phyloP scores from a whole-genome alignment of 352 stramenopile genomes.

The Globisporangium middletonii region DNA sequence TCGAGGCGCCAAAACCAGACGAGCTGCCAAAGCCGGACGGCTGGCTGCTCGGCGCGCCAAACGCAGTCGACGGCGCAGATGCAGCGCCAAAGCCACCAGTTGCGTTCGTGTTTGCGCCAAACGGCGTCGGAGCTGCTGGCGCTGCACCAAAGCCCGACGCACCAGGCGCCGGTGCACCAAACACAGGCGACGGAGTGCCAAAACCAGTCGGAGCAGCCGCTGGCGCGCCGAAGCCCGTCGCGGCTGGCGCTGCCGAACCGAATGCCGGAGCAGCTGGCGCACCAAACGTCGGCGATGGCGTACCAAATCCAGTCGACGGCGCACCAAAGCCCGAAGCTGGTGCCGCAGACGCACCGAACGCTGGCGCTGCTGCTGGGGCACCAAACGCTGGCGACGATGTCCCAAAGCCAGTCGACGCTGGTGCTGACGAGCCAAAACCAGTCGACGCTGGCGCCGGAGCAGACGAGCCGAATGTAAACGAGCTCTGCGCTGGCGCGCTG shows the following conservation, averaged over 20 bases:
- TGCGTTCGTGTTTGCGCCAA: constrained; percentile 17
- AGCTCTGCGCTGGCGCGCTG: constrained; percentile 1
- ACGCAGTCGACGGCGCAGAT: background rate
- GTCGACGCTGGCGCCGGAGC: constrained; percentile 15
- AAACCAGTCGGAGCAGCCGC: background rate
- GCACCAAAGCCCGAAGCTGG: background rate
- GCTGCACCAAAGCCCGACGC: constrained; percentile 11
- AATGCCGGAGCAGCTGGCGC: constrained; percentile 9
- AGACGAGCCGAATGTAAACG: constrained; percentile 14
- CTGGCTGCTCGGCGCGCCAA: background rate
- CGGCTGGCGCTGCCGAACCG: constrained; percentile 5
- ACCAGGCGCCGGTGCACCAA: constrained; percentile 7
- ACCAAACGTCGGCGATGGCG: constrained; percentile 18
- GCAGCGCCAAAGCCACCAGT: constrained; percentile 7
- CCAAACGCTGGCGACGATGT: too few relatives aligned
- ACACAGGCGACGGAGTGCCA: constrained; percentile 1
- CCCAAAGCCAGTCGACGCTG: constrained; percentile 32
- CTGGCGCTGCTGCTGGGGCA: too few relatives aligned
- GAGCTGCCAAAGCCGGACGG: background rate
- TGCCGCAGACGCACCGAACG: constrained; percentile 2
- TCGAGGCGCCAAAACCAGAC: constrained; percentile 19
- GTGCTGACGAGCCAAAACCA: constrained; percentile 32
- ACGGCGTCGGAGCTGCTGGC: constrained; percentile 13
- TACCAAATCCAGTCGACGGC: background rate
- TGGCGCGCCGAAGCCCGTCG: background rate